Evolutionary conservation across 148 eudicot genomes (phyloP).

Genomic region (Silene latifolia): DNA sequence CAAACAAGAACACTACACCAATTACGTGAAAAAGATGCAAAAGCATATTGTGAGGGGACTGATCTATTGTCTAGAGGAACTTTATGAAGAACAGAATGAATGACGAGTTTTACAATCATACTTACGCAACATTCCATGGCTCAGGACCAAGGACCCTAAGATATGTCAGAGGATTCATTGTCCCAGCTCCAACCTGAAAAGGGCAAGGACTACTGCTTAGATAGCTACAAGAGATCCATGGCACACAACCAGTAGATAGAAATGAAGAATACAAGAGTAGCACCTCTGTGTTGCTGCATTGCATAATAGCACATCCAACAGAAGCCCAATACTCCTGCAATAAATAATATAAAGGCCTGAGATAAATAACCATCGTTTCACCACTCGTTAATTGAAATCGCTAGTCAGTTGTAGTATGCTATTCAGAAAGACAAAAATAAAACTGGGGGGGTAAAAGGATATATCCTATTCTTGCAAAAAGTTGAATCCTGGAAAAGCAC

Average conservation of each 20-base stretch:
- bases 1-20: background rate
- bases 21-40: background rate
- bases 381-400: background rate
- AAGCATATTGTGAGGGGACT: background rate
- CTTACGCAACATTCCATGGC: constrained; percentile 99
- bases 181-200: constrained; percentile 98
- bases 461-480: background rate
- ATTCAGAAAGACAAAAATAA: background rate
- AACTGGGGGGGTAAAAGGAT: background rate
- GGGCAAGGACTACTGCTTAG: constrained; percentile 4
- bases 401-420: background rate
- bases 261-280: background rate
- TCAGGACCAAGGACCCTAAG: constrained; percentile 98
- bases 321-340: constrained; percentile 98
- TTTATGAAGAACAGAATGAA: background rate
- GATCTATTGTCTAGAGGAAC: background rate
- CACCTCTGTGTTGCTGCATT: constrained; percentile 99
- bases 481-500: background rate
- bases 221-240: background rate
- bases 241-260: too few species aligned
- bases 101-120: constrained; percentile 17
- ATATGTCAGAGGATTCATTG: constrained; percentile 98
- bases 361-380: background rate
- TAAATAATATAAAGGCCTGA: constrained; percentile 13
- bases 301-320: constrained; percentile 99